Evolutionary conservation across 1,284 basidiomycete genomes (phyloP), one percentile per base, ranked within the genome.

Genomic region (Hortiboletus rubellus): DNA sequence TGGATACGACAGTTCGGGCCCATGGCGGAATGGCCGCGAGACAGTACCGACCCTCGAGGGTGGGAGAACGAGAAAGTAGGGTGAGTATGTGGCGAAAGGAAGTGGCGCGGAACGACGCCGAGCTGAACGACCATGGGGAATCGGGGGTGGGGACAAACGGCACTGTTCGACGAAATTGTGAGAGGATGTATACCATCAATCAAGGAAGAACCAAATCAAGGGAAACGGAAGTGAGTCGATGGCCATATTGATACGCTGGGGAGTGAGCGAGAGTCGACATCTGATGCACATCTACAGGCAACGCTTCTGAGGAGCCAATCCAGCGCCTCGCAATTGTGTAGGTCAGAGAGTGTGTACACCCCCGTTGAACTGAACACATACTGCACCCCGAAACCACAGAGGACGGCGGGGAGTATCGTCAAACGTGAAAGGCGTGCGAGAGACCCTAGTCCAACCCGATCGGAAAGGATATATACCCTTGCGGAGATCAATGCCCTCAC

Each of bases 1-100:
- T 61, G 37, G 60, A 67, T 24, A 10, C 52, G 38, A 58, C 61
- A 6, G 51, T 60, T 18, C 60, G 55, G 24, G 47, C 57, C 7
- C 63, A 54, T 12, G 57, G 48, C 27, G 50, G 34, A 27, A 22
- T 38, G 6, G 24, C 43, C 10, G 10, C 53, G 37, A 55, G 36
- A 44, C 63, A 46, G 33, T 30, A 58, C 27, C 57, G 60, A 30
- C 34, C 50, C 3, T 57, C 43, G 38, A 60, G 24, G 54, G 60
- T 60, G 15, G 57, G 50, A 8, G 61, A 45, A 17, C 58, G 50
- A n/a, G 66, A 78, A 76, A 63, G 73, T 65, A 63, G 83, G 77
- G 80, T 84, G 37, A 78, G 73, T 33, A 75, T 79, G 7, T 84
- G 82, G 82, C 70, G 81, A 37, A 79, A 83, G 61, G 76, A 80